Percentiles rank a stretch among this genome's conserved stretches.
Evolutionary conservation across 306 rosid species (phyloP).

Genomic region (Psophocarpus tetragonolobus): DNA sequence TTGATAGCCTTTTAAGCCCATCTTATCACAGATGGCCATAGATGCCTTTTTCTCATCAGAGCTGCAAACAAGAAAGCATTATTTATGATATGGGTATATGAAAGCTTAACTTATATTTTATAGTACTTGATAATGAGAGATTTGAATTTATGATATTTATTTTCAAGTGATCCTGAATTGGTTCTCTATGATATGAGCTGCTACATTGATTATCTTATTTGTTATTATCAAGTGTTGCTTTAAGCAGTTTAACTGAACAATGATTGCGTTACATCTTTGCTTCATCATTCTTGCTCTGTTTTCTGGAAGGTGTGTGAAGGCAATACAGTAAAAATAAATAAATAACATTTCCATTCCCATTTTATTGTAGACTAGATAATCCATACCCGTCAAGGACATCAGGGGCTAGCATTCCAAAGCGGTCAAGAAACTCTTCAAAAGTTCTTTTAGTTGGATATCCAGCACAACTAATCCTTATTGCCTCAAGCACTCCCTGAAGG

Average conservation of each 20-base stretch:
- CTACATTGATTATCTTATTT: background rate
- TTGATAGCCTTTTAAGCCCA: conserved; percentile 84
- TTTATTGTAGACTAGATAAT: conserved; percentile 19
- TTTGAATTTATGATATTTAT: background rate
- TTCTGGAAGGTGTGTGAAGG: background rate
- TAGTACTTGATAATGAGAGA: conserved; percentile 16
- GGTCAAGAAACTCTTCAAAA: conserved; percentile 84
- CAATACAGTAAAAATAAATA: background rate
- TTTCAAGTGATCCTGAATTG: conserved; percentile 4
- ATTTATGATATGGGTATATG: conserved; percentile 1
- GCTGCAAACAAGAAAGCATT: conserved; percentile 47
- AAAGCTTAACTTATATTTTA: conserved; percentile 25
- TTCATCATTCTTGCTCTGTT: conserved; percentile 29
- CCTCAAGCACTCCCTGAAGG: conserved; percentile 88
- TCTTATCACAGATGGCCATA: conserved; percentile 69
- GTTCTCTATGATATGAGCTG: conserved; percentile 16
- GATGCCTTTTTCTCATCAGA: conserved; percentile 84
- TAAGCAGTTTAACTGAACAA: conserved; percentile 12
- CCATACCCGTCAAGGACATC: conserved; percentile 80
- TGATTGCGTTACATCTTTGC: conserved; percentile 21
- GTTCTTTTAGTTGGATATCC: conserved; percentile 91
- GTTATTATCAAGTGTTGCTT: conserved; percentile 20
- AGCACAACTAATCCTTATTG: conserved; percentile 87
- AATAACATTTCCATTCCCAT: background rate
- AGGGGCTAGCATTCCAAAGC: conserved; percentile 90